A percentile compares a stretch with the other conserved stretches of the same genome.
Conservation (phyloP, 2,329 filamentous ascomycete genomes). For the Setomelanomma holmii region DNA sequence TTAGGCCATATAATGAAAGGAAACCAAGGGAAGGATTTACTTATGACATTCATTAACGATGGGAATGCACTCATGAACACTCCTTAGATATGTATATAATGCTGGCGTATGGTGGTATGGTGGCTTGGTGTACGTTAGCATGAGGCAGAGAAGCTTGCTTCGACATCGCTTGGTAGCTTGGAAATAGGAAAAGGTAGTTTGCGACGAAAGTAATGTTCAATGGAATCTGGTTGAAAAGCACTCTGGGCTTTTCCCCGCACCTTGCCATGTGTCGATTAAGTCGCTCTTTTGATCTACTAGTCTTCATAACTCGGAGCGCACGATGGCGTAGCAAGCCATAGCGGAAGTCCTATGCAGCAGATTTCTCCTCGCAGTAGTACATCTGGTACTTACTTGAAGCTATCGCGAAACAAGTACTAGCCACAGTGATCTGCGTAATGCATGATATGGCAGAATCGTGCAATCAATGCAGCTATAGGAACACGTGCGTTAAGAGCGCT, state of each 20-base stretch:
- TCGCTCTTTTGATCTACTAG: neutral
- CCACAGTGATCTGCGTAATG: too few relatives aligned
- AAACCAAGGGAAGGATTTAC: conserved; percentile 3
- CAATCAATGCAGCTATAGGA: too few relatives aligned
- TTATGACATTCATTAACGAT: conserved; percentile 19
- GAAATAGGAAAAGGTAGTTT: neutral
- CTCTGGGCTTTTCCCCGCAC: neutral
- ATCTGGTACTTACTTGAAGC: too few relatives aligned
- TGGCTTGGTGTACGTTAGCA: conserved; percentile 3
- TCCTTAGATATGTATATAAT: conserved; percentile 19
- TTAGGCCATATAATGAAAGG: conserved; percentile 6
- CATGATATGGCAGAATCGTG: too few relatives aligned
- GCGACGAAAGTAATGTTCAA: conserved; percentile 2
- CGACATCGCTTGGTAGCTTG: neutral
- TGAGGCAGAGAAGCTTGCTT: neutral
- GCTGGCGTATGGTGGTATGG: conserved; percentile 2
- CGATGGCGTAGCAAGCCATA: too few relatives aligned
- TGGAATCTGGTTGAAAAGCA: neutral
- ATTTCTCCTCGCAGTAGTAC: too few relatives aligned
- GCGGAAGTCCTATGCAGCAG: too few relatives aligned
- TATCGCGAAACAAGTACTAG: too few relatives aligned
- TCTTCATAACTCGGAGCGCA: neutral
- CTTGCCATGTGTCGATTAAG: too few relatives aligned
- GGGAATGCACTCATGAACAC: conserved; percentile 14
- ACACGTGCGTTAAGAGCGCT: too few relatives aligned